Evolutionary conservation across 768 basidiomycete species (phyloP), one percentile per base, ranked within the genome.

Genomic region (Rhodotorula diobovata): DNA sequence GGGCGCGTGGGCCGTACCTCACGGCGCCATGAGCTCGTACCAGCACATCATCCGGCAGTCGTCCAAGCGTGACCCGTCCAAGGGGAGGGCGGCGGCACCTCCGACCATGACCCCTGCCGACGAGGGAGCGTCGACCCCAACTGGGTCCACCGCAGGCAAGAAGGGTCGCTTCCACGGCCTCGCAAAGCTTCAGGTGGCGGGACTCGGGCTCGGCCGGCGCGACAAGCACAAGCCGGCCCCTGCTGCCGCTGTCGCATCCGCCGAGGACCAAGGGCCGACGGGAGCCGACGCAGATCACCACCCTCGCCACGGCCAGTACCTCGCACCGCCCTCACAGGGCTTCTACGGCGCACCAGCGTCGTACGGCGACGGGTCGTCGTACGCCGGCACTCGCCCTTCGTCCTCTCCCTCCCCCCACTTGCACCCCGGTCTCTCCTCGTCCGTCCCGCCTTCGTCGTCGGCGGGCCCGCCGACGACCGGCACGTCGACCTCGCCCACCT

Each of bases 11-110:
- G 16, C 16, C 20, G 51, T n/a, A 23, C 28, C 21, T 30, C 21
- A 1, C 9, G 6, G 6, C 2, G 25, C n/a, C 21, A 53, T 66
- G 20, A 56, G 57, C 61, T 56, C 48, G 39, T 71, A 71, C 53
- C 70, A 71, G 34, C 65, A 71, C 65, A 71, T 71, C 61, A n/a
- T 71, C 0, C 55, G 70, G 9, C 34, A 46, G 0, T 58, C 37
- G 4, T 62, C 61, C 23, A 71, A 62, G 43, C 53, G 70, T 25
- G 34, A n/a, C 28, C 56, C 41, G 41, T 43, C 63, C 5, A 16
- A 28, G 21, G n/a, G n/a, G n/a, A n/a, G n/a, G 28, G 30, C 34
- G 43, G 28, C 21, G n/a, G 2, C n/a, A 18, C 41, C 58, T 11
- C 58, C 41, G 41, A 18, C 41, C 14, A 43, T 43, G 41, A 43